These are phyloP conservation scores for Coniella lustricola DNA, from an alignment of 2,329 filamentous ascomycete species.

Conservation along the genomic window DNA sequence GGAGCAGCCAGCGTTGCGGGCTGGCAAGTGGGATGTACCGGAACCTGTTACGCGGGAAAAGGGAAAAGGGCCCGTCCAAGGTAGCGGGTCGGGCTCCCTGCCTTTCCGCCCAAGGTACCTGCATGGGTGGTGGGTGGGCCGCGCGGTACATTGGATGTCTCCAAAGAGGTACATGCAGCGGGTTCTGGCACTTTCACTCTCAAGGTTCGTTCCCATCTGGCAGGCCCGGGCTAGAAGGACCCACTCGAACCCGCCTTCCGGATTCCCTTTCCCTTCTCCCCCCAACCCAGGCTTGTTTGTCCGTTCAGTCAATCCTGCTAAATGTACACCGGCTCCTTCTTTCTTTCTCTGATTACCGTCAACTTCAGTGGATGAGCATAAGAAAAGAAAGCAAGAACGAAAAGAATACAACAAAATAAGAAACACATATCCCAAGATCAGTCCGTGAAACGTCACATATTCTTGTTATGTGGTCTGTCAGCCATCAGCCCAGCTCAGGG, in stretches of 20 bases:
- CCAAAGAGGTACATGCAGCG: slow-evolving; percentile 1
- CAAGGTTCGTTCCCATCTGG: neutral
- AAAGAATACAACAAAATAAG: no score
- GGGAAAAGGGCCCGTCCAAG: slow-evolving; percentile 10
- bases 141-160: neutral
- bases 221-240: slow-evolving; percentile 6
- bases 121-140: slow-evolving; percentile 7
- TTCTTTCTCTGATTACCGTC: neutral
- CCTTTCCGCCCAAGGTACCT: slow-evolving; percentile 10
- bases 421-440: neutral
- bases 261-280: neutral
- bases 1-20: neutral
- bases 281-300: neutral
- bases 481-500: no score
- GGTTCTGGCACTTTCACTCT: no score
- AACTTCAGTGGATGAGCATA: neutral
- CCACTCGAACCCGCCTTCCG: slow-evolving; percentile 11
- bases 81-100: slow-evolving; percentile 13
- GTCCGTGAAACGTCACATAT: slow-evolving; percentile 3
- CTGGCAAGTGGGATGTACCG: slow-evolving; percentile 11
- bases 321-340: no score
- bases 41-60: slow-evolving; percentile 15
- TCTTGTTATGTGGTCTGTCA: neutral
- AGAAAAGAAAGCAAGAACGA: no score
- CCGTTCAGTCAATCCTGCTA: neutral